phyloP scores from a whole-genome alignment of 345 rosid species.

The Hypericum androsaemum region DNA sequence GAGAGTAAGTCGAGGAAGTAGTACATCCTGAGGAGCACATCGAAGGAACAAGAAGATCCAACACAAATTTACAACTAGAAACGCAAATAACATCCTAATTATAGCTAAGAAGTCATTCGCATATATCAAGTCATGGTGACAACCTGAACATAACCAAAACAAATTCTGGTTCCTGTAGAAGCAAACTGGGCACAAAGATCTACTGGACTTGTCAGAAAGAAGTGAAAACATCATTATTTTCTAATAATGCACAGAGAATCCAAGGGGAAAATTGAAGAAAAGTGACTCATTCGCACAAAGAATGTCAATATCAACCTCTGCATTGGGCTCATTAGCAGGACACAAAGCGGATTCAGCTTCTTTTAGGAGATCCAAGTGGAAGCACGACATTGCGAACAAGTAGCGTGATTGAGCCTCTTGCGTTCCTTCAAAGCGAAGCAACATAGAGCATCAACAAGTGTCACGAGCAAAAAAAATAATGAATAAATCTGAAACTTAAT shows the following conservation, averaged over 20 bases:
- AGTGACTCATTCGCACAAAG: not conserved
- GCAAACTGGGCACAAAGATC: too few relatives aligned
- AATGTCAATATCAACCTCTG: constrained; percentile 46
- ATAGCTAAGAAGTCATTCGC: too few relatives aligned
- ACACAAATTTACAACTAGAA: too few relatives aligned
- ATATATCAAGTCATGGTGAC: too few relatives aligned
- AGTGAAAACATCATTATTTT: too few relatives aligned
- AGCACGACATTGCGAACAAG: constrained; percentile 94
- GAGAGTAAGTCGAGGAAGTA: constrained; percentile 7
- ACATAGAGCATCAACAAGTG: not conserved
- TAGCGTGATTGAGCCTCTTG: constrained; percentile 92
- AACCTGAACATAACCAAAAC: too few relatives aligned
- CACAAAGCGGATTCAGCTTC: constrained; percentile 89
- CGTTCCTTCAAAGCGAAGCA: constrained; percentile 48
- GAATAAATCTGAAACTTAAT: not conserved
- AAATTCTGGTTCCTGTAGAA: too few relatives aligned
- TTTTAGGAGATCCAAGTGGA: constrained; percentile 86
- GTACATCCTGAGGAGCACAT: not conserved
- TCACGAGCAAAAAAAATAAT: not conserved
- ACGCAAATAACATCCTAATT: too few relatives aligned
- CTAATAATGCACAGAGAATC: too few relatives aligned
- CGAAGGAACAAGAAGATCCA: not conserved
- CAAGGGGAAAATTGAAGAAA: too few relatives aligned
- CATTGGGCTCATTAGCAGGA: constrained; percentile 68
- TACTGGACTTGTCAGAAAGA: too few relatives aligned